Base-by-base conservation (phyloP, 129 eudicot species). In the Helianthus tuberosus region DNA sequence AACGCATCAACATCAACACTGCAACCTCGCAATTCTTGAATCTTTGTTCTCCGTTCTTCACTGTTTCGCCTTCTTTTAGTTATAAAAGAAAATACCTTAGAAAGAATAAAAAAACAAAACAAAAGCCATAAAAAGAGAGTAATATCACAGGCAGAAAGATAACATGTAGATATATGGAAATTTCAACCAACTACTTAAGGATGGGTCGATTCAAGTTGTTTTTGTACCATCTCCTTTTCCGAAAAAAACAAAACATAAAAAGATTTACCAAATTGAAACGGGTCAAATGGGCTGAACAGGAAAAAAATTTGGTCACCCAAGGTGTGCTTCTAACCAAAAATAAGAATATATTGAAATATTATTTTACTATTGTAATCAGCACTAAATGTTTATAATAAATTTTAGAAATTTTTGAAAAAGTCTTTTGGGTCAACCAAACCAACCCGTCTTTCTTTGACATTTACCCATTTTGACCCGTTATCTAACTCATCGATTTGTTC, bases 41-140 rank as follows among this genome's bases (percentile, higher is more conserved):
- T 49, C 75, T 62, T 16, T 20, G 59, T 27, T 72, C 66, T 64
- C 41, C 59, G 29, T 63, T 78, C 66, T 70, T 78, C 67, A 78
- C 59, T 70, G 72, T 66, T 78, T 78, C 13, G 77, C 66, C 82
- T 78, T 71, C 25, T 78, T 71, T 51, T 71, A 71, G 76, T 78
- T 3, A 14, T 55, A 78, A 52, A 27, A 10, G 63, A 70, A 41
- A 20, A 43, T 12, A 23, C 6, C 14, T 25, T 66, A 20, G 32
- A 27, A 27, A 27, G 32, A 27, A 27, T 27, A 16, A 50, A 29
- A 50, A 25, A 20, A 16, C 1, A 48, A 5, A 25, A 6, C 60
- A 39, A 16, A 54, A 41, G 6, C 11, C 3, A 35, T 52, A 10
- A 62, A 48, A 73, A 9, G 27, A 61, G 9, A 13, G 3, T 44